A percentile compares a stretch with the other conserved stretches of the same genome.
These are phyloP conservation scores for Ceratocystiopsis brevicomis DNA, from an alignment of 2,329 filamentous ascomycete genomes.

Conservation along the genomic window DNA sequence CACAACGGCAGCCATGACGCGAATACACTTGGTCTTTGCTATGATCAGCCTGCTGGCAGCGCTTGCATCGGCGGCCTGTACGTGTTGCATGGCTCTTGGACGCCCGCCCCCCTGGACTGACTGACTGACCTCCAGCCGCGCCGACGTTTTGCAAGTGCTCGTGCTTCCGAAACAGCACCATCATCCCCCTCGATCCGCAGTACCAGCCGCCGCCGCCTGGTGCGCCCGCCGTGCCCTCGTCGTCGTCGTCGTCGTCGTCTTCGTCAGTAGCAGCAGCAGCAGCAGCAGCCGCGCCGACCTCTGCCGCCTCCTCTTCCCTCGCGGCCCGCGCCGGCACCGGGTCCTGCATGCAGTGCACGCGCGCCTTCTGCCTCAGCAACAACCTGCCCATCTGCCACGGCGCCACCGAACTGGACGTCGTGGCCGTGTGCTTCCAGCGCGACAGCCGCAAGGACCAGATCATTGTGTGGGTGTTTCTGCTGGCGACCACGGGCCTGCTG, in stretches of 20 bases:
- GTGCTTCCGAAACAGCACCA: constrained; percentile 50
- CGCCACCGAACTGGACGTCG: constrained; percentile 41
- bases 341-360: constrained; percentile 43
- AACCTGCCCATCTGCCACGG: constrained; percentile 43
- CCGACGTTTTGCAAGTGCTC: constrained; percentile 53
- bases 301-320: background rate
- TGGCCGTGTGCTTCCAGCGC: constrained; percentile 46
- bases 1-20: no score
- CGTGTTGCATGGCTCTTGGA: no score
- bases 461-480: constrained; percentile 45
- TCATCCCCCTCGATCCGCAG: constrained; percentile 39
- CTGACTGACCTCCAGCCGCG: constrained; percentile 28
- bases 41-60: no score
- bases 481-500: constrained; percentile 37
- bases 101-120: background rate
- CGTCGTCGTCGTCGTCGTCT: constrained; percentile 10
- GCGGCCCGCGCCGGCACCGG: constrained; percentile 20
- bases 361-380: constrained; percentile 43
- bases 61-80: no score
- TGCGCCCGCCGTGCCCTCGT: constrained; percentile 9
- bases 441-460: constrained; percentile 48
- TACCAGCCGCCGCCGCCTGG: constrained; percentile 8
- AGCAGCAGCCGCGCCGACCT: no score
- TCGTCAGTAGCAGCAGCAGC: constrained; percentile 7
- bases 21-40: no score